Evolutionary conservation across 2,329 filamentous ascomycete genomes (phyloP).

Genomic region (Alternaria sp.): DNA sequence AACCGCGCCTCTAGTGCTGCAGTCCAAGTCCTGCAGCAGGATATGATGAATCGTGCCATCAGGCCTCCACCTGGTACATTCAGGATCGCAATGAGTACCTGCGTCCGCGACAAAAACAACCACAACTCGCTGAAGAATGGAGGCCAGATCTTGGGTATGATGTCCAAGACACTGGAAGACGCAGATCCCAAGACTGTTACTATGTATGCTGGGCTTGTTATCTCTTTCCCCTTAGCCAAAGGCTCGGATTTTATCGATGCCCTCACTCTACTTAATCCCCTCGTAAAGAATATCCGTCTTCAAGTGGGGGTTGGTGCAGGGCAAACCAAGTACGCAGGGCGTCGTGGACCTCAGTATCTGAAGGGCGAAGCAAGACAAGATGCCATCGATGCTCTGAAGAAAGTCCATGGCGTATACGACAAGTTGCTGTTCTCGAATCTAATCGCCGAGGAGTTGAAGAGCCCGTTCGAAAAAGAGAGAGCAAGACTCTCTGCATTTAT

Average conservation of each 20-base stretch:
- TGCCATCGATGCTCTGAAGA: constrained; percentile 36
- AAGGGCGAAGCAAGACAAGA: constrained; percentile 33
- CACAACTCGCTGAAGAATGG: constrained; percentile 72
- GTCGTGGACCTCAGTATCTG: constrained; percentile 23
- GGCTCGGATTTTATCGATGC: constrained; percentile 41
- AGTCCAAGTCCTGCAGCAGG: constrained; percentile 63
- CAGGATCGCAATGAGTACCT: constrained; percentile 76
- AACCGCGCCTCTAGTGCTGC: constrained; percentile 71
- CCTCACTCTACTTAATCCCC: constrained; percentile 36
- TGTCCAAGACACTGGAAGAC: constrained; percentile 39
- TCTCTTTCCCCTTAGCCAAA: constrained; percentile 38
- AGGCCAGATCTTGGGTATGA: constrained; percentile 65
- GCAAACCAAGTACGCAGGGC: background rate
- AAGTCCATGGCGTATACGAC: constrained; percentile 43
- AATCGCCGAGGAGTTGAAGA: constrained; percentile 39
- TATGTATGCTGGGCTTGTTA: constrained; percentile 44
- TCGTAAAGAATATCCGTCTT: constrained; percentile 37
- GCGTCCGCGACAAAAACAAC: constrained; percentile 79
- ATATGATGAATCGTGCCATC: constrained; percentile 39
- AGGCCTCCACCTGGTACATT: constrained; percentile 62
- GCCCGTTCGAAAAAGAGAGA: constrained; percentile 35
- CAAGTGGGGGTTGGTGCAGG: constrained; percentile 40
- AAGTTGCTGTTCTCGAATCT: constrained; percentile 41
- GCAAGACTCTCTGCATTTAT: constrained; percentile 40
- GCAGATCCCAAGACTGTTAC: constrained; percentile 39